Conservation (phyloP, 345 rosid species). For the rapeseed (Brassica napus) region DNA sequence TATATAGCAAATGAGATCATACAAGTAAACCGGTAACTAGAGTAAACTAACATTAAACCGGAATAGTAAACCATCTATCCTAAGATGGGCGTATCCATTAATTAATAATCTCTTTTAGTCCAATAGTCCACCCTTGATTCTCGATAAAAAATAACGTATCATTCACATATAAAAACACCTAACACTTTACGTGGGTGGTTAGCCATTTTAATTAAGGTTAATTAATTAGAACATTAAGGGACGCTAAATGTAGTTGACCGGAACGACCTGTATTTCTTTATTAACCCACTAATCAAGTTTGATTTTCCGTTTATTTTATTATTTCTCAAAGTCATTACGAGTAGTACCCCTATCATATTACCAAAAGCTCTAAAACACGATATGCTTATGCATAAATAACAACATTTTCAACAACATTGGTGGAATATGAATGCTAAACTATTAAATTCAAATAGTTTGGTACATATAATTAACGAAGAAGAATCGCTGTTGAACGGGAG, state of each 20-base stretch:
- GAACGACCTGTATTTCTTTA: slow-evolving; percentile 19
- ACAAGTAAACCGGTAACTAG: too few species aligned
- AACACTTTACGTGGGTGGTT: slow-evolving; percentile 22
- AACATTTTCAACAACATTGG: slow-evolving; percentile 23
- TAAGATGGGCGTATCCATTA: not conserved
- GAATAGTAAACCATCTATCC: too few species aligned
- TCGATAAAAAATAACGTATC: not conserved
- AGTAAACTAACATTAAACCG: too few species aligned
- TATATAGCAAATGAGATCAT: too few species aligned
- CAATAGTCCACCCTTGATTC: slow-evolving; percentile 5
- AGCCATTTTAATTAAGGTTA: slow-evolving; percentile 17
- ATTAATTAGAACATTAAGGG: slow-evolving; percentile 7
- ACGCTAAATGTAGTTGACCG: slow-evolving; percentile 39
- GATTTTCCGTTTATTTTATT: not conserved
- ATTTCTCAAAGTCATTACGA: slow-evolving; percentile 12
- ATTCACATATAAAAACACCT: not conserved
- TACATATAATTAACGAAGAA: slow-evolving; percentile 28
- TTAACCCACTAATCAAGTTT: slow-evolving; percentile 24
- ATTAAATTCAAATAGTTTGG: slow-evolving; percentile 38
- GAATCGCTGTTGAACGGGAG: slow-evolving; percentile 32
- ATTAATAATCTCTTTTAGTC: not conserved
- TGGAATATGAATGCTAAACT: slow-evolving; percentile 9
- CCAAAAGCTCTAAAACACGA: slow-evolving; percentile 21
- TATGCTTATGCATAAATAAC: slow-evolving; percentile 2
- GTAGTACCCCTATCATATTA: slow-evolving; percentile 3